Percentiles rank a stretch among this genome's conserved stretches.
Evolutionary conservation across 495 filamentous ascomycete species (phyloP).

Genomic region (Hapsidospora chrysogenum): DNA sequence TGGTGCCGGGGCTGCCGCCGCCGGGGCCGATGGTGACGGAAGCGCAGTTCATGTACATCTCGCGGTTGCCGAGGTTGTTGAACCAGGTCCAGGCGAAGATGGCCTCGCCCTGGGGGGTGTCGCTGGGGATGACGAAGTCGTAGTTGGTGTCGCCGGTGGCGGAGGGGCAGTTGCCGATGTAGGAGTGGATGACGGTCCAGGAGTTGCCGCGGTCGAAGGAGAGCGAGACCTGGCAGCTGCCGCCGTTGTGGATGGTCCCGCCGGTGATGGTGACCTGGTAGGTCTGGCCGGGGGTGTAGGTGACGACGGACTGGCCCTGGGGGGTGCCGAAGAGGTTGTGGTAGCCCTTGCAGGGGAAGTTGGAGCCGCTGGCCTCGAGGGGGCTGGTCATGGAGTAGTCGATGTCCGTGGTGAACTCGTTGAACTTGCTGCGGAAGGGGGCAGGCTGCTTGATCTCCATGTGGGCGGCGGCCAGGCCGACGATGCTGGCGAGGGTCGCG

Average conservation of each 20-base stretch:
- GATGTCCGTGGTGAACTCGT: constrained; percentile 27
- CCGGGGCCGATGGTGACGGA: constrained; percentile 32
- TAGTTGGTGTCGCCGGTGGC: constrained; percentile 18
- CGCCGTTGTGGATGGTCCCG: constrained; percentile 42
- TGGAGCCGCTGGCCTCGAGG: constrained; percentile 23
- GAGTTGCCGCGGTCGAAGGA: constrained; percentile 44
- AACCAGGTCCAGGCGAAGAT: constrained; percentile 52
- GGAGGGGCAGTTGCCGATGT: constrained; percentile 44
- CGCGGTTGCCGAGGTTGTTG: constrained; percentile 50
- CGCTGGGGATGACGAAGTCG: constrained; percentile 45
- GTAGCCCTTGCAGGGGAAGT: constrained; percentile 58
- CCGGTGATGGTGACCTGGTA: constrained; percentile 43
- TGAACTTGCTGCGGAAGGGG: constrained; percentile 35
- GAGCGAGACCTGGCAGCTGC: constrained; percentile 46
- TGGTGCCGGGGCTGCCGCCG: constrained; percentile 8
- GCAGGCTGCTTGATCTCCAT: constrained; percentile 42
- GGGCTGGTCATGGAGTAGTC: constrained; percentile 45
- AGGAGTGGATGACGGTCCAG: constrained; percentile 50
- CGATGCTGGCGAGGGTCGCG: constrained; percentile 5
- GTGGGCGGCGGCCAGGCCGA: constrained; percentile 23
- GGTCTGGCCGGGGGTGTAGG: constrained; percentile 34
- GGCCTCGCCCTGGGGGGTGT: constrained; percentile 39
- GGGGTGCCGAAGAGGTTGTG: constrained; percentile 31
- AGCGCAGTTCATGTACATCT: constrained; percentile 56
- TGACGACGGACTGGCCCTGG: constrained; percentile 26